phyloP scores from a whole-genome alignment of 83 land plant genomes.

The Larix sibirica region DNA sequence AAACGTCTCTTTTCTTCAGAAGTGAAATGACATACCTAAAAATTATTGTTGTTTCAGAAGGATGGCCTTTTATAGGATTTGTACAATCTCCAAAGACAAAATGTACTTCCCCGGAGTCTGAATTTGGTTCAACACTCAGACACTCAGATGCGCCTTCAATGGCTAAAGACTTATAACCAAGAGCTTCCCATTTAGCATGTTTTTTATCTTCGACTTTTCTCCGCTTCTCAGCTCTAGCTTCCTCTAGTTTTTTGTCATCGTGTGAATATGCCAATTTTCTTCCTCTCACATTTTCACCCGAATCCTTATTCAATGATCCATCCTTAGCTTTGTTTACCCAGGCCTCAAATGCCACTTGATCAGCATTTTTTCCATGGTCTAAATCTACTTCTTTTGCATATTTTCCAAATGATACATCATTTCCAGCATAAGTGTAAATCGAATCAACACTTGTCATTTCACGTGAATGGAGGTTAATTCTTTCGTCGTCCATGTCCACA shows the following conservation, averaged over 20 bases:
- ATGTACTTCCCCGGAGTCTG: constrained; percentile 55
- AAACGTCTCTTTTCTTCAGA: not conserved
- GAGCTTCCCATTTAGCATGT: constrained; percentile 72
- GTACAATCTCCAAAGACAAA: constrained; percentile 96
- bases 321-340: constrained; percentile 67
- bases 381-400: constrained; percentile 13
- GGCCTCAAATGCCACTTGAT: constrained; percentile 51
- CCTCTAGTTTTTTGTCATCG: not conserved
- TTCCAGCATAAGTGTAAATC: constrained; percentile 32
- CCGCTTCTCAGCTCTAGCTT: constrained; percentile 30
- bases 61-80: constrained; percentile 45
- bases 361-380: constrained; percentile 12
- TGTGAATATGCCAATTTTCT: not conserved
- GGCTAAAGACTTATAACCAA: constrained; percentile 77
- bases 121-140: constrained; percentile 18
- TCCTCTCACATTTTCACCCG: not conserved
- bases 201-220: constrained; percentile 73
- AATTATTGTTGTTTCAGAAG: constrained; percentile 66
- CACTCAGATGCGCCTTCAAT: constrained; percentile 38
- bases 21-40: constrained; percentile 53
- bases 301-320: constrained; percentile 11
- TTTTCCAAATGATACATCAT: constrained; percentile 24
- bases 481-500: constrained; percentile 27
- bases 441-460: constrained; percentile 26
- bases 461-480: constrained; percentile 32